Percentiles rank a stretch among this genome's conserved stretches.
These are phyloP conservation scores for Scheffersomyces quercinus DNA, from an alignment of 1,139 yeast species.

Conservation along the genomic window DNA sequence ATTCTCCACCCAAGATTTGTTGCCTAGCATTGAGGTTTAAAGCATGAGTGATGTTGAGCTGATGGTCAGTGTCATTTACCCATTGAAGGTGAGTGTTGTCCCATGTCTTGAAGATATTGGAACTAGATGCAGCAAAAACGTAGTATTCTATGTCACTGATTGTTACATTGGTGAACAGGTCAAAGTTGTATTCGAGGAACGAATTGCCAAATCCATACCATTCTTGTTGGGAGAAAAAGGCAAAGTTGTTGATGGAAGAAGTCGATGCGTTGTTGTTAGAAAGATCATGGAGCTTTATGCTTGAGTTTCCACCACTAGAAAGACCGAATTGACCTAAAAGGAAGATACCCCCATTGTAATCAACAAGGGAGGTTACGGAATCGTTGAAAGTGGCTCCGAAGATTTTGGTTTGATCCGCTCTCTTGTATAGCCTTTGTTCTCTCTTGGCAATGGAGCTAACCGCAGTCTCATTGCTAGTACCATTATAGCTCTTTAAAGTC, in stretches of 20 bases:
- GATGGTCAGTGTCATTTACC: slow-evolving; percentile 33
- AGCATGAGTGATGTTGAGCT: slow-evolving; percentile 39
- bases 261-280: slow-evolving; percentile 30
- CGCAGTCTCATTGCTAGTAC: slow-evolving; percentile 33
- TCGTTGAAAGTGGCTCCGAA: slow-evolving; percentile 35
- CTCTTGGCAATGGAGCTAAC: slow-evolving; percentile 7
- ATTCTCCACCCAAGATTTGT: slow-evolving; percentile 41
- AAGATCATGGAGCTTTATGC: slow-evolving; percentile 26
- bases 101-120: slow-evolving; percentile 35
- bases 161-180: slow-evolving; percentile 37
- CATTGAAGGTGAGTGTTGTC: slow-evolving; percentile 36
- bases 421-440: slow-evolving; percentile 14
- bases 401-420: slow-evolving; percentile 22
- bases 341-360: slow-evolving; percentile 22
- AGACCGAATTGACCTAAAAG: slow-evolving; percentile 37
- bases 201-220: slow-evolving; percentile 46
- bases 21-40: slow-evolving; percentile 21
- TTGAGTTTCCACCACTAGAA: slow-evolving; percentile 17
- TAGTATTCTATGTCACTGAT: slow-evolving; percentile 37
- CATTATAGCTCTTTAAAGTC: slow-evolving; percentile 29
- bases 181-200: slow-evolving; percentile 21
- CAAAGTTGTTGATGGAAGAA: slow-evolving; percentile 35
- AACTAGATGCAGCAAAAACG: slow-evolving; percentile 31
- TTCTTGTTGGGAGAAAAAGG: slow-evolving; percentile 23
- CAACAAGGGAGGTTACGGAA: slow-evolving; percentile 25